Conservation (phyloP, 164 flowering plant species). For the Kingdonia uniflora region DNA sequence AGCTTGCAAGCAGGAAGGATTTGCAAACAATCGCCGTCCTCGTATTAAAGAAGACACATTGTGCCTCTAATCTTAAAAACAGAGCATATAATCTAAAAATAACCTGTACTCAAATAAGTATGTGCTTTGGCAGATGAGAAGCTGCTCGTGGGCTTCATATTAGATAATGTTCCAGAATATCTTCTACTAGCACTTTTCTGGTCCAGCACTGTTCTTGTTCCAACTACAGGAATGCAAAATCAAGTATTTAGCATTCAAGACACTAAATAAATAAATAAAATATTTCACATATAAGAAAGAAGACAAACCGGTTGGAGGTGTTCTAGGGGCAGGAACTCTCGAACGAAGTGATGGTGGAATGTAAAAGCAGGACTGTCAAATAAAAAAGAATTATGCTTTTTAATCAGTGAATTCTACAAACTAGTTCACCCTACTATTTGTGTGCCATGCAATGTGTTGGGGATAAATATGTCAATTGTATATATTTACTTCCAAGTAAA, state of each 20-base stretch:
- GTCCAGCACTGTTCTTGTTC: conserved; percentile 33
- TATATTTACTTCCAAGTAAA: too few species aligned
- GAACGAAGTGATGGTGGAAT: conserved; percentile 86
- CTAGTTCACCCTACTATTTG: too few species aligned
- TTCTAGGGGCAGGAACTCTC: conserved; percentile 39
- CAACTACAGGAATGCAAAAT: conserved; percentile 22
- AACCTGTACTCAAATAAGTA: conserved; percentile 40
- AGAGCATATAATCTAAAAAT: too few species aligned
- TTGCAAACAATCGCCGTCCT: too few species aligned
- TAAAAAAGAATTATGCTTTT: neutral
- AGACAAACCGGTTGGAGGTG: conserved; percentile 77
- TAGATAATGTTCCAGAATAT: conserved; percentile 29
- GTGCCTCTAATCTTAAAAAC: too few species aligned
- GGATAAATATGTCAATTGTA: too few species aligned
- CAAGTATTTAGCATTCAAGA: neutral
- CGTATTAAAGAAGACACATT: too few species aligned
- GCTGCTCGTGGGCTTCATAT: conserved; percentile 31
- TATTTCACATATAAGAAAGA: neutral
- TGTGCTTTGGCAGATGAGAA: conserved; percentile 32
- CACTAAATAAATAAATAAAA: neutral
- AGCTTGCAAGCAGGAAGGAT: too few species aligned
- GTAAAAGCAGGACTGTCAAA: conserved; percentile 72
- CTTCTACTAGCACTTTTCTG: conserved; percentile 37
- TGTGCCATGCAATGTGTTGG: too few species aligned
- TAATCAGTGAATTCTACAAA: neutral